These are phyloP conservation scores for Penicillium fimorum DNA, from an alignment of 495 filamentous ascomycete species.

Conservation along the genomic window DNA sequence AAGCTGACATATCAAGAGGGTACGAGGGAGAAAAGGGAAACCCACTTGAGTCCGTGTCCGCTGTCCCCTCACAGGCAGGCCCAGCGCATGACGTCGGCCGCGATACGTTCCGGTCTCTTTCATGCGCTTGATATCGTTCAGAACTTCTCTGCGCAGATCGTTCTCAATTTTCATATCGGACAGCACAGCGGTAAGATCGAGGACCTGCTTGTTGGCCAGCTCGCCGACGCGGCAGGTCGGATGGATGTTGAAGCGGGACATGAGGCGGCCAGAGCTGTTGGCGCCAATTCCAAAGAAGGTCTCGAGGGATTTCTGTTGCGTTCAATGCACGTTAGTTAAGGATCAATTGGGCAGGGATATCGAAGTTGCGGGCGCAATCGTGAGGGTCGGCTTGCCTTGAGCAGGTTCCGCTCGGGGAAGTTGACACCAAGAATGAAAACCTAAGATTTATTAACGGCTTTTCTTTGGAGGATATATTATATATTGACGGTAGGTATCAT, in stretches of 20 bases:
- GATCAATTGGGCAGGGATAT: constrained; percentile 11
- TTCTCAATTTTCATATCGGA: constrained; percentile 93
- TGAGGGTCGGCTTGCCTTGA: constrained; percentile 60
- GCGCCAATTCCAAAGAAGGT: constrained; percentile 88
- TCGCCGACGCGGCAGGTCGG: constrained; percentile 70
- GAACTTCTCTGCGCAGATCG: constrained; percentile 70
- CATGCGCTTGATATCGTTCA: constrained; percentile 81
- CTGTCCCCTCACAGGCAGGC: constrained; percentile 84
- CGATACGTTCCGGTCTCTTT: constrained; percentile 90
- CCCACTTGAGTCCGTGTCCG: constrained; percentile 75
- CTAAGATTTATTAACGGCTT: constrained; percentile 30
- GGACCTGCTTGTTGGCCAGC: constrained; percentile 67
- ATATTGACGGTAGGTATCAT: neutral
- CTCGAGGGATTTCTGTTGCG: constrained; percentile 71
- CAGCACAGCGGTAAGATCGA: constrained; percentile 77
- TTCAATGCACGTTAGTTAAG: constrained; percentile 16
- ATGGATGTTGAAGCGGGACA: constrained; percentile 86
- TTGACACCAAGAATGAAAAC: constrained; percentile 82
- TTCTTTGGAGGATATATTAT: neutral
- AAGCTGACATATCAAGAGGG: constrained; percentile 5
- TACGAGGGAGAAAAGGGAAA: constrained; percentile 13
- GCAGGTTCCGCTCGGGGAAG: constrained; percentile 77
- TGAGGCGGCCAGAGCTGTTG: constrained; percentile 65
- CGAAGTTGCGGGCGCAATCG: constrained; percentile 10
- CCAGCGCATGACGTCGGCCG: constrained; percentile 86